Evolutionary conservation across 345 rosid species (phyloP).

Genomic region (Eucalyptus polyanthemos): DNA sequence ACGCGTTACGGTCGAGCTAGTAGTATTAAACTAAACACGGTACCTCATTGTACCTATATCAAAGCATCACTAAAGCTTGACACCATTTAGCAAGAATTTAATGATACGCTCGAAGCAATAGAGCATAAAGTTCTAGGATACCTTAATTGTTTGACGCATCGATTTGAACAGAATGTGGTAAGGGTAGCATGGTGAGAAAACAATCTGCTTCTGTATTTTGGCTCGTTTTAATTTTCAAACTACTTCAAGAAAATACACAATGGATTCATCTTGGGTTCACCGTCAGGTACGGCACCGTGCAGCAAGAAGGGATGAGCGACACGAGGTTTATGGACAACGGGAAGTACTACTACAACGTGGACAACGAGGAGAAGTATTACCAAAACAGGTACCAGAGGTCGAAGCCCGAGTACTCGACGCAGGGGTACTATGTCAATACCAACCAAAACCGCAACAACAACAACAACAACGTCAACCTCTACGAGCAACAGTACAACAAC

Average conservation of each 20-base stretch:
- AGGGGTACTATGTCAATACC: background rate
- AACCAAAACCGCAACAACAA: background rate
- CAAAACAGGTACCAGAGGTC: background rate
- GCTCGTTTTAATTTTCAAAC: background rate
- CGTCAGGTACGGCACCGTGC: slow-evolving; percentile 1
- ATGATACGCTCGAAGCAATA: background rate
- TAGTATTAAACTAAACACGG: background rate
- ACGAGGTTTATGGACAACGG: slow-evolving; percentile 33
- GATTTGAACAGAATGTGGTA: background rate
- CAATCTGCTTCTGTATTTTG: background rate
- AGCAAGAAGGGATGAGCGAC: slow-evolving; percentile 36
- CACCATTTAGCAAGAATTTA: background rate
- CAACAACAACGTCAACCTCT: background rate
- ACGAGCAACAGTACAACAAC: background rate
- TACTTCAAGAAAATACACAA: background rate
- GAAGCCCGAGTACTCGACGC: background rate
- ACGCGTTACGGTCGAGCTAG: background rate
- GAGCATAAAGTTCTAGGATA: background rate
- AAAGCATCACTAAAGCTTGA: background rate
- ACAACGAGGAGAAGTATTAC: slow-evolving; percentile 5
- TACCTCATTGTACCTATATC: background rate
- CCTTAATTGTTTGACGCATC: background rate
- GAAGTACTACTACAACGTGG: slow-evolving; percentile 11
- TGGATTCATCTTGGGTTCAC: background rate
- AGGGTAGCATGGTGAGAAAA: background rate